Base-by-base conservation (phyloP, 2,329 filamentous ascomycete species). In the Cercospora sp. region DNA sequence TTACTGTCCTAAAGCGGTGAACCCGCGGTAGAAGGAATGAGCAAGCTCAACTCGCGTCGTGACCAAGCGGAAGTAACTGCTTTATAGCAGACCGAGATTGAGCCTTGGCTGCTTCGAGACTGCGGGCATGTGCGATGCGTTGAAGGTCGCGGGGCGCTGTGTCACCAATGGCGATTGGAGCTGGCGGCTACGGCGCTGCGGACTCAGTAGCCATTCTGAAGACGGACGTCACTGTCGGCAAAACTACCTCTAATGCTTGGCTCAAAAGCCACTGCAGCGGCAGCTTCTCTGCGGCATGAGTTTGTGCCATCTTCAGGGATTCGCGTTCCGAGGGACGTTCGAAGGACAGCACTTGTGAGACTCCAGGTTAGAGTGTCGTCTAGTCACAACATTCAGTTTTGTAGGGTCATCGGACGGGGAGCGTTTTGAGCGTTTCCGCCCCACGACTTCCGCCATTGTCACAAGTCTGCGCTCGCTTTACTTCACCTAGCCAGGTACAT, bases 1-100 rank as follows among this genome's bases (percentile, higher is more conserved):
- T 53, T 63, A 49, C 26, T 67, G 28, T 40, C 66, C 66, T 28
- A 40, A 66, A 60, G 16, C 18, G 53, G 66, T 51, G 40, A 60
- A 63, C 21, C 63, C 66, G 59, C 24, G 18, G 28, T 30, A 26
- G 28, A 34, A 59, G 34, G 57, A 37, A 61, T 37, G 55, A 45
- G 57, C 21, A 16, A 18, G 26, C n/a, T n/a, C 24, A 5, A 62
- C 40, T 59, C 28, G n/a, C 12, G 13, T 28, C 12, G 13, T 53
- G 24, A 5, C 13, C 49, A 24, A 28, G 49, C 49, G 49, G 49
- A 26, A 7, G 21, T 53, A 13, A 26, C 49, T 26, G 21, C 9
- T 53, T 28, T 3, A n/a, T 28, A 53, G 49, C 49, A 53, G 49
- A 3, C 49, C 49, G 49, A 53, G 13, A 28, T 8, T 28, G 49